Evolutionary conservation across 495 filamentous ascomycete species (phyloP).

Genomic region (Aspergillus campestris): DNA sequence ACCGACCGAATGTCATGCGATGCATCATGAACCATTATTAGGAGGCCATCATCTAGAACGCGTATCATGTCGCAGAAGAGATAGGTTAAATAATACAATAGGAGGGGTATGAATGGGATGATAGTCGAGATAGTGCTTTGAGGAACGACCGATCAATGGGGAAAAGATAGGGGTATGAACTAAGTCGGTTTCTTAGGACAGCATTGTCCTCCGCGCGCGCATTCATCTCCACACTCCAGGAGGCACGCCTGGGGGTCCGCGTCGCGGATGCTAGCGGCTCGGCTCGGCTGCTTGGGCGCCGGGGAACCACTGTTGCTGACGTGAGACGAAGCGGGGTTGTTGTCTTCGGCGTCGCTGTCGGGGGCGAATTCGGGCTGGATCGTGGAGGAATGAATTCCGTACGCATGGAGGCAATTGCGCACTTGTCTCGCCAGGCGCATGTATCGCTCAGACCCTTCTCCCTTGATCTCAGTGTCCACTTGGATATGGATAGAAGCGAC

Average conservation of each 20-base stretch:
- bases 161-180: conserved; percentile 1
- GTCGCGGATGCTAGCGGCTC: conserved; percentile 42
- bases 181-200: conserved; percentile 45
- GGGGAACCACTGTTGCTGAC: conserved; percentile 16
- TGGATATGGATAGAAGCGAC: conserved; percentile 89
- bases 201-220: conserved; percentile 60
- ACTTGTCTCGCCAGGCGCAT: conserved; percentile 80
- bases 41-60: neutral
- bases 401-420: conserved; percentile 79
- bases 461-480: conserved; percentile 66
- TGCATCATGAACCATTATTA: neutral
- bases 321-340: conserved; percentile 20
- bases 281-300: conserved; percentile 27
- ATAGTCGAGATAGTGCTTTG: neutral
- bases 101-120: neutral
- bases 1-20: too few species aligned
- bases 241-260: conserved; percentile 58
- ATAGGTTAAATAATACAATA: conserved; percentile 3
- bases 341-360: conserved; percentile 46
- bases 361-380: conserved; percentile 93
- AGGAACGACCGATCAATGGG: neutral
- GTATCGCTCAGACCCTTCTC: conserved; percentile 66
- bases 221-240: conserved; percentile 80
- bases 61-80: neutral
- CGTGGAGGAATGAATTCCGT: conserved; percentile 95